phyloP scores from a whole-genome alignment of 1,284 basidiomycete species.

The Cutaneotrichosporon mucoides region DNA sequence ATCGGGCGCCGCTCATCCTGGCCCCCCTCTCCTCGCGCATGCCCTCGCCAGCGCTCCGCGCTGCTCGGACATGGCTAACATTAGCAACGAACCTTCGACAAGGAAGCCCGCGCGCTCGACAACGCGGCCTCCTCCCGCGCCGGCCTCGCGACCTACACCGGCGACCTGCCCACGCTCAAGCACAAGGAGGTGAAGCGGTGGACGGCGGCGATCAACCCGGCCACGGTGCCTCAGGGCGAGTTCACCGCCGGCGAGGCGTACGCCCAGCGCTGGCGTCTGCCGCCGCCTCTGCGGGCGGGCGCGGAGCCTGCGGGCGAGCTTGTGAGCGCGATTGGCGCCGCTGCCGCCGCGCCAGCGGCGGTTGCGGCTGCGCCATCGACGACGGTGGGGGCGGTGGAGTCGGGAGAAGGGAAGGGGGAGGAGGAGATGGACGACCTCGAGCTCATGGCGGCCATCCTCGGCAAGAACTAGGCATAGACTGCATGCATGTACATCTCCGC shows the following conservation, averaged over 20 bases:
- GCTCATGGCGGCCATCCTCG: conserved; percentile 22
- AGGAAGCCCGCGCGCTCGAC: conserved; percentile 28
- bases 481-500: conserved; percentile 9
- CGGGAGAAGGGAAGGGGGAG: conserved; percentile 5
- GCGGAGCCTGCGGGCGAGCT: conserved; percentile 15
- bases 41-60: too few relatives aligned
- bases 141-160: not conserved
- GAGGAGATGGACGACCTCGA: conserved; percentile 30
- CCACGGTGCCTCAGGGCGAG: conserved; percentile 15
- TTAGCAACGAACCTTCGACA: conserved; percentile 33
- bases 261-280: conserved; percentile 38
- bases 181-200: conserved; percentile 30
- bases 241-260: conserved; percentile 40
- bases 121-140: not conserved
- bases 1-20: too few relatives aligned
- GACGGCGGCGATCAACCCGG: conserved; percentile 25
- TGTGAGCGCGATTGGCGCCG: conserved; percentile 10
- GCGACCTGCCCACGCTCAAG: conserved; percentile 13
- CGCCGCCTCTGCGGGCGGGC: conserved; percentile 15
- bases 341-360: not conserved
- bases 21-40: too few relatives aligned
- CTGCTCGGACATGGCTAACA: not conserved
- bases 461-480: conserved; percentile 3
- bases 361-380: not conserved
- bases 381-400: too few relatives aligned